Evolutionary conservation across 441 rosid genomes (phyloP).

Genomic region (Populus hybrid): DNA sequence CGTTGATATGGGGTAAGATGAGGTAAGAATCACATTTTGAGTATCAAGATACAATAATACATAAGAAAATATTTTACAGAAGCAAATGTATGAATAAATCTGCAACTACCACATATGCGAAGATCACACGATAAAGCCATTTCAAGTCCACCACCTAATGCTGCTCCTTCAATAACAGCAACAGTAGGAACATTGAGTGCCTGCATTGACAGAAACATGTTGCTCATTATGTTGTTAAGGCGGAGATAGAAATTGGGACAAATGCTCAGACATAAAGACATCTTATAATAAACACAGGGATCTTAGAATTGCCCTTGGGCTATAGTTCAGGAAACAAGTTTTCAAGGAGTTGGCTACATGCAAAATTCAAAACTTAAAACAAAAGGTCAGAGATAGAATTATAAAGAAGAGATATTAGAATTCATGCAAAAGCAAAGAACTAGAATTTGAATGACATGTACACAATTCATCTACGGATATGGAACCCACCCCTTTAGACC

Average conservation of each 20-base stretch:
- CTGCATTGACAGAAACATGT: constrained; percentile 33
- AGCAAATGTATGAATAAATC: background rate
- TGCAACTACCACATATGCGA: constrained; percentile 69
- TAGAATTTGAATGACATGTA: background rate
- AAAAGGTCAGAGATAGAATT: background rate
- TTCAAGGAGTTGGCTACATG: background rate
- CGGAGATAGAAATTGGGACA: background rate
- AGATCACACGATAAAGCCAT: constrained; percentile 95
- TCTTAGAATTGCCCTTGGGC: background rate
- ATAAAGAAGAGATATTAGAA: background rate
- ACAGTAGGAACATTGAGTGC: constrained; percentile 69
- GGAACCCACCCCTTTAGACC: background rate
- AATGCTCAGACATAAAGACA: background rate
- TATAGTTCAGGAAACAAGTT: background rate
- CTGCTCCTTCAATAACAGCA: constrained; percentile 88
- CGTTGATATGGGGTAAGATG: constrained; percentile 11
- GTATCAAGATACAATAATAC: background rate
- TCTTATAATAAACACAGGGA: background rate
- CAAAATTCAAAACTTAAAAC: background rate
- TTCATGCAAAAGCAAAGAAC: background rate
- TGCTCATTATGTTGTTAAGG: constrained; percentile 6
- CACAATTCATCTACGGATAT: background rate
- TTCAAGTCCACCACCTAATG: constrained; percentile 96
- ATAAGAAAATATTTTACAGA: constrained; percentile 2
- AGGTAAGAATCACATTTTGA: background rate